These are phyloP conservation scores for Xylaria sp. DNA, from an alignment of 2,329 filamentous ascomycete genomes.

Conservation along the genomic window DNA sequence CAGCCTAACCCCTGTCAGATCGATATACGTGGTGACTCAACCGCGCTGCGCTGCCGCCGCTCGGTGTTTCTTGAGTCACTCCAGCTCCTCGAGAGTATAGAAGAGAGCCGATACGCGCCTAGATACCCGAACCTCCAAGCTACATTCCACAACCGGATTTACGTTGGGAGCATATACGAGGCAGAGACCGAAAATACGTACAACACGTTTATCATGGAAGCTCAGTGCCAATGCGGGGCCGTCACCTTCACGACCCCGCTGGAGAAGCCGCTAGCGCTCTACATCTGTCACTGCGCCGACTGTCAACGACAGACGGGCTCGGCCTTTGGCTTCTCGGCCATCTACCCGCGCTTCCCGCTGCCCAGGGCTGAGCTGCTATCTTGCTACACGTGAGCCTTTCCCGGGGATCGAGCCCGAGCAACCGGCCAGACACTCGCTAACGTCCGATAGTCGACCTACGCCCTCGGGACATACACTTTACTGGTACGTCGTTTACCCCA, in stretches of 20 bases:
- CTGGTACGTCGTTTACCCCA: conserved; percentile 47
- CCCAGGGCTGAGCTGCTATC: conserved; percentile 52
- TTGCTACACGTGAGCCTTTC: conserved; percentile 58
- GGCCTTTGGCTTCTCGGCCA: conserved; percentile 70
- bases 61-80: no score
- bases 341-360: conserved; percentile 68
- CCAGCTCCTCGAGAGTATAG: no score
- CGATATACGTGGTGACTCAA: no score
- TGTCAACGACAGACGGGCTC: conserved; percentile 68
- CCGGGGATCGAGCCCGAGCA: not conserved
- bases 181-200: conserved; percentile 1
- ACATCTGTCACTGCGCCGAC: conserved; percentile 71
- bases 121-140: not conserved
- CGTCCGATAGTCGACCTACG: conserved; percentile 54
- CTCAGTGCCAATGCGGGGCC: conserved; percentile 65
- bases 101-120: no score
- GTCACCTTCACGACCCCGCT: conserved; percentile 65
- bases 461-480: conserved; percentile 59
- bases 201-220: conserved; percentile 51
- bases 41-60: no score
- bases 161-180: no score
- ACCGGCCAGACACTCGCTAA: not conserved
- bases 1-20: no score
- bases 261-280: conserved; percentile 62
- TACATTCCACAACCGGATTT: no score